phyloP scores from a whole-genome alignment of 805 yeast species.

The Saturnispora zaruensis region DNA sequence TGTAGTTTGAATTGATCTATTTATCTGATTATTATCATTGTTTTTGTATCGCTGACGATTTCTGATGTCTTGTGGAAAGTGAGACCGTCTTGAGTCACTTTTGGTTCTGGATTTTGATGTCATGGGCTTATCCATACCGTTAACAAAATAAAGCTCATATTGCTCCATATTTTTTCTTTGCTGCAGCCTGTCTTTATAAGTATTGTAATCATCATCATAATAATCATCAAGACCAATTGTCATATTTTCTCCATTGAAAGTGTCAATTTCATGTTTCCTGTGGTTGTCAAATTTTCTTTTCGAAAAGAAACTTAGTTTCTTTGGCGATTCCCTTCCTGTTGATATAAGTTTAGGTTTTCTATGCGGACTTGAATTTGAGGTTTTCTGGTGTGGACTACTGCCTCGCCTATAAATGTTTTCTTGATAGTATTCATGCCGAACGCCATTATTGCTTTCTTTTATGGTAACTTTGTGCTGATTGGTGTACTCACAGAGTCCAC shows the following conservation, averaged over 20 bases:
- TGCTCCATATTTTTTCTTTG: conserved; percentile 7
- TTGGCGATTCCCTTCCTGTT: not conserved
- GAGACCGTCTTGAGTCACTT: not conserved
- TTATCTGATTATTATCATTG: not conserved
- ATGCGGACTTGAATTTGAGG: not conserved
- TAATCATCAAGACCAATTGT: not conserved
- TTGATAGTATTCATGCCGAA: not conserved
- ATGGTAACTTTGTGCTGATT: not conserved
- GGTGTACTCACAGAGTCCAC: not conserved
- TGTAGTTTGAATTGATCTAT: not conserved
- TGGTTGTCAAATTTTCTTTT: not conserved
- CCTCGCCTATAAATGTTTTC: not conserved
- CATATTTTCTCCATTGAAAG: not conserved
- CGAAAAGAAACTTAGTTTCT: not conserved
- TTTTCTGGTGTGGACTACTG: not conserved
- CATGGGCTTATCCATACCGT: conserved; percentile 8
- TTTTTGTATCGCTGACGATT: not conserved
- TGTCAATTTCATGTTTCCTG: not conserved
- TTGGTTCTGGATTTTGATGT: not conserved
- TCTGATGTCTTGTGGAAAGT: not conserved
- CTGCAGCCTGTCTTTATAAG: not conserved
- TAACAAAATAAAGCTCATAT: conserved; percentile 12
- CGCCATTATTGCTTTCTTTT: not conserved
- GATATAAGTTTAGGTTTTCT: not conserved
- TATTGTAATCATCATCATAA: not conserved